Conservation (phyloP, 176 grass and related monocot species). For the Oryza nivara region DNA sequence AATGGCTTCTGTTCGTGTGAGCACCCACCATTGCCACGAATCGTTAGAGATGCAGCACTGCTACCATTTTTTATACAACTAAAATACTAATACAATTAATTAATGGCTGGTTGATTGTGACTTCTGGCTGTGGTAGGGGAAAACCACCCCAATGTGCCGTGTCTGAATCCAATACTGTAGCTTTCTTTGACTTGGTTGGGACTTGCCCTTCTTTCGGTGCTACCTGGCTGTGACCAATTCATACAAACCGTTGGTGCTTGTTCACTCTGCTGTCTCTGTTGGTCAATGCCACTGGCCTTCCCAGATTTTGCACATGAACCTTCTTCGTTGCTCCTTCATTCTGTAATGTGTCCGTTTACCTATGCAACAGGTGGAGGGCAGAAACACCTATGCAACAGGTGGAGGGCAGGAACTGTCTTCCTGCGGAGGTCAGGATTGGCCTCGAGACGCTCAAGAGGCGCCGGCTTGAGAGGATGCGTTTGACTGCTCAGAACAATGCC, state of each 20-base stretch:
- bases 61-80: neutral
- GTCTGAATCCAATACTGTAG: constrained; percentile 30
- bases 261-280: constrained; percentile 42
- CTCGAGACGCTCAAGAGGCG: constrained; percentile 64
- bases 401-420: constrained; percentile 64
- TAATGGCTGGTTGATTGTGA: constrained; percentile 25
- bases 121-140: constrained; percentile 19
- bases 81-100: neutral
- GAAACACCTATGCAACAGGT: constrained; percentile 59
- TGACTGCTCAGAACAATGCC: constrained; percentile 40
- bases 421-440: constrained; percentile 61
- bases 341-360: constrained; percentile 12
- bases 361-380: constrained; percentile 70
- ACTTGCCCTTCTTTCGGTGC: constrained; percentile 44
- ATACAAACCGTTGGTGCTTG: constrained; percentile 19
- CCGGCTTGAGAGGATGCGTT: constrained; percentile 58
- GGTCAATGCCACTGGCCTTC: constrained; percentile 22
- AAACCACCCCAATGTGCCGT: constrained; percentile 43
- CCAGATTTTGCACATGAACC: constrained; percentile 22
- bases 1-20: neutral
- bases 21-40: neutral
- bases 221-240: constrained; percentile 19
- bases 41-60: neutral
- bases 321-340: constrained; percentile 1
- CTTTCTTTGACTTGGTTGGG: constrained; percentile 57